Evolutionary conservation across 768 basidiomycete species (phyloP).

Genomic region (Pleurotus sapidus): DNA sequence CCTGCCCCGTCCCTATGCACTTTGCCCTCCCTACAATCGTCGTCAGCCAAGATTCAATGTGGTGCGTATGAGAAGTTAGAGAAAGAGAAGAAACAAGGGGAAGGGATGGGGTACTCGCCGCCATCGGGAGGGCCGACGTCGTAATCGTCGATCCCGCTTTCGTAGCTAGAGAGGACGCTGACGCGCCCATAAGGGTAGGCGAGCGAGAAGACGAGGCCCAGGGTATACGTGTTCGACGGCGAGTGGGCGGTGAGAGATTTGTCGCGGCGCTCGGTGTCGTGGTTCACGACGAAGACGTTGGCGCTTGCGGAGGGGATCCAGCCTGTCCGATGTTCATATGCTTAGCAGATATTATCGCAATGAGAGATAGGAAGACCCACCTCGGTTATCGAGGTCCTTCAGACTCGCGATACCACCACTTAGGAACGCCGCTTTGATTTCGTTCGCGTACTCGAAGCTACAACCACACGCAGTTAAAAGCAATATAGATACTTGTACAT

Average conservation of each 20-base stretch:
- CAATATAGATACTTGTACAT: background rate
- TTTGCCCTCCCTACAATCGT: constrained; percentile 28
- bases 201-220: constrained; percentile 43
- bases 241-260: constrained; percentile 40
- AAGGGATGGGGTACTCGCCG: constrained; percentile 20
- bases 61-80: too few species aligned
- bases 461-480: too few species aligned
- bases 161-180: constrained; percentile 39
- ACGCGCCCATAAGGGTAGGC: constrained; percentile 50
- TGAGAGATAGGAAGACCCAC: too few species aligned
- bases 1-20: constrained; percentile 30
- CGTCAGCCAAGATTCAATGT: background rate
- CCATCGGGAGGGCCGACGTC: constrained; percentile 62
- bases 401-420: background rate
- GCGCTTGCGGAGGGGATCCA: constrained; percentile 40
- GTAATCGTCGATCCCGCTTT: constrained; percentile 27
- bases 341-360: too few species aligned
- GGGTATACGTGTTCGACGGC: constrained; percentile 40
- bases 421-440: background rate
- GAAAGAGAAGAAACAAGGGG: background rate
- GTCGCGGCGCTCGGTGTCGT: constrained; percentile 43
- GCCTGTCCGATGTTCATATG: too few species aligned
- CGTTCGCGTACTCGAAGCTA: background rate
- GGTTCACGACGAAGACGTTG: constrained; percentile 48
- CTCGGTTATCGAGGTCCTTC: background rate